Percentiles rank a stretch among this genome's conserved stretches.
Conservation (phyloP, 2,329 filamentous ascomycete genomes). For the Chrysoporthe puriensis region DNA sequence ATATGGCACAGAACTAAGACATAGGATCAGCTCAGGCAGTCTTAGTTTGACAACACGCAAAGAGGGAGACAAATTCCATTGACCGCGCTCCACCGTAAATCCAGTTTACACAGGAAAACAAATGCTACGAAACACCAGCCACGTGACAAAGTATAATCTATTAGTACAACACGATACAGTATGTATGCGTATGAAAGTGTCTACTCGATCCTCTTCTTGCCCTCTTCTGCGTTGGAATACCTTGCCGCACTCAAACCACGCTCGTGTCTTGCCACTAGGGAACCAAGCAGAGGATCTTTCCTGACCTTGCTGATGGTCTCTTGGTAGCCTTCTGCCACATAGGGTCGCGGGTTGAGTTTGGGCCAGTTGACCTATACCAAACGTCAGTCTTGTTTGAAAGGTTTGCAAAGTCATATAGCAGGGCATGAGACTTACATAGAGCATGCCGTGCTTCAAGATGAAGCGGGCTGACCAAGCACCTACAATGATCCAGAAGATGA, state of each 20-base stretch:
- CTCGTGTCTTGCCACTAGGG: constrained; percentile 75
- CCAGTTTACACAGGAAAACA: not conserved
- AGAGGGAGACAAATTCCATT: not conserved
- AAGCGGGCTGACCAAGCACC: constrained; percentile 76
- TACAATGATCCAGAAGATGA: constrained; percentile 75
- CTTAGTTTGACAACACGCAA: not conserved
- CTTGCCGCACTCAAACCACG: constrained; percentile 81
- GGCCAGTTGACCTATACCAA: constrained; percentile 90
- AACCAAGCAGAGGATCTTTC: constrained; percentile 80
- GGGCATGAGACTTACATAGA: constrained; percentile 73
- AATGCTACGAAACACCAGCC: not conserved
- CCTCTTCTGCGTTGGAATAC: constrained; percentile 87
- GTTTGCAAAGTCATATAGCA: constrained; percentile 18
- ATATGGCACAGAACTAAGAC: not conserved
- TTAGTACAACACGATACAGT: not conserved
- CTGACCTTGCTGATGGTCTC: constrained; percentile 82
- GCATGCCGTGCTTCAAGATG: constrained; percentile 81
- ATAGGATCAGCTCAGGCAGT: not conserved
- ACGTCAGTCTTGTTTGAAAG: constrained; percentile 29
- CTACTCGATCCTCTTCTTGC: constrained; percentile 96
- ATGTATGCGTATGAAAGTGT: not conserved
- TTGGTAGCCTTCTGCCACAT: constrained; percentile 84
- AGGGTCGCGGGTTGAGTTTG: constrained; percentile 87
- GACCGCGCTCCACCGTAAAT: too few species aligned
- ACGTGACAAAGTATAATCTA: too few species aligned